Conservation (phyloP, 2,329 filamentous ascomycete genomes). For the Leptographium galeiforme region DNA sequence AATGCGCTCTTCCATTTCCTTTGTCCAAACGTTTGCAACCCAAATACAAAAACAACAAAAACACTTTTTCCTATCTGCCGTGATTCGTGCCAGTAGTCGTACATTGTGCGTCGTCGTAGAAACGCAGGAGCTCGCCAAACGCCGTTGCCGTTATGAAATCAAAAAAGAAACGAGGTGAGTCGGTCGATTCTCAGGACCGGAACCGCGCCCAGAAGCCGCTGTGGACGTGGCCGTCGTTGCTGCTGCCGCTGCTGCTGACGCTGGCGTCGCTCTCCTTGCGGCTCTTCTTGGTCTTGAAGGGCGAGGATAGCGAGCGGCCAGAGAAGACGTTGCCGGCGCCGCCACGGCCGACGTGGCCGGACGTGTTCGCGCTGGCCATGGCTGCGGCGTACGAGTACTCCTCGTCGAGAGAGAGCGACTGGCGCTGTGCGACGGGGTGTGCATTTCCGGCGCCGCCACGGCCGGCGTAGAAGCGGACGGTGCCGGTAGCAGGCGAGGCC, state of each 20-base stretch:
- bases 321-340: conserved; percentile 45
- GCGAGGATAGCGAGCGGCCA: conserved; percentile 1
- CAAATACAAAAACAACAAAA: not conserved
- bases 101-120: not conserved
- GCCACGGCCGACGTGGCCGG: conserved; percentile 50
- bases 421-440: conserved; percentile 34
- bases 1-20: not conserved
- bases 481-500: conserved; percentile 27
- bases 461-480: conserved; percentile 47
- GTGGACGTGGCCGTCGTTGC: conserved; percentile 2
- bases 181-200: not conserved
- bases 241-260: conserved; percentile 8
- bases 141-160: not conserved
- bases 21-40: not conserved
- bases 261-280: conserved; percentile 20
- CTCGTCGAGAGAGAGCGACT: conserved; percentile 54
- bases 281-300: conserved; percentile 1
- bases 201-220: conserved; percentile 22
- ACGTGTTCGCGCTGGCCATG: conserved; percentile 34
- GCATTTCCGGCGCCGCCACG: conserved; percentile 57
- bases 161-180: not conserved
- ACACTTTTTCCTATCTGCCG: not conserved
- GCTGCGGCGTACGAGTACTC: conserved; percentile 44
- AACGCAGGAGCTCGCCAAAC: not conserved
- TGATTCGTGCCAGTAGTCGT: no score